Evolutionary conservation across 1,139 yeast species (phyloP), one percentile per base, ranked within the genome.

Genomic region (Pichia sp.): DNA sequence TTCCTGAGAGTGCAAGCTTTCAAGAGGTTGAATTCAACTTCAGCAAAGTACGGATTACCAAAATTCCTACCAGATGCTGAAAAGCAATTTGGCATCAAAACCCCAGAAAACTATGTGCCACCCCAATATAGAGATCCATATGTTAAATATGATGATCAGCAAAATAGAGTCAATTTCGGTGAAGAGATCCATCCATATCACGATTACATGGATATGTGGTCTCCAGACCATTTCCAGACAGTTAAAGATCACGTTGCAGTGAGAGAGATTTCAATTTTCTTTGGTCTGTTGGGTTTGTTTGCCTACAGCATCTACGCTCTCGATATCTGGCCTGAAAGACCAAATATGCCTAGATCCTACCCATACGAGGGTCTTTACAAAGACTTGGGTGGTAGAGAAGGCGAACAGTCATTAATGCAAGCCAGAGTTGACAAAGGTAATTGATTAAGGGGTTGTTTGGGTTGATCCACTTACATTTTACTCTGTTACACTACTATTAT

Each of bases 121-220:
- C 70, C 70, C 46, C 85, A 78, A 69, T 70, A 75, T 64, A 83
- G 85, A 70, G 85, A 81, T 68, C 95, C 95, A 50, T 82, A 85
- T 67, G 76, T 72, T 58, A 84, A 81, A 67, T 89, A 85, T 71
- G 95, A 88, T 68, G 95, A 87, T 70, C 89, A 76, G 65, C 96
- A 88, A 72, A 81, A 84, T 69, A 81, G 93, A 75, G 84, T 95
- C 73, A 87, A 88, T 75, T 74, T 80, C 62, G 80, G 81, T 61
- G 93, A 89, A 61, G 89, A 90, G 46, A 71, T 87, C 59, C 81
- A 84, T 66, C 82, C 82, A 54, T 81, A 84, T 62, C 87, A 84
- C 62, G 96, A 89, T 67, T 73, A 80, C 68, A 77, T 84, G 67
- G 93, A 89, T 68, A 79, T 87, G 76, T 89, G 96, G 96, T 83